These are phyloP conservation scores for Coniochaeta hoffmannii DNA, from an alignment of 2,329 filamentous ascomycete species.

Conservation along the genomic window DNA sequence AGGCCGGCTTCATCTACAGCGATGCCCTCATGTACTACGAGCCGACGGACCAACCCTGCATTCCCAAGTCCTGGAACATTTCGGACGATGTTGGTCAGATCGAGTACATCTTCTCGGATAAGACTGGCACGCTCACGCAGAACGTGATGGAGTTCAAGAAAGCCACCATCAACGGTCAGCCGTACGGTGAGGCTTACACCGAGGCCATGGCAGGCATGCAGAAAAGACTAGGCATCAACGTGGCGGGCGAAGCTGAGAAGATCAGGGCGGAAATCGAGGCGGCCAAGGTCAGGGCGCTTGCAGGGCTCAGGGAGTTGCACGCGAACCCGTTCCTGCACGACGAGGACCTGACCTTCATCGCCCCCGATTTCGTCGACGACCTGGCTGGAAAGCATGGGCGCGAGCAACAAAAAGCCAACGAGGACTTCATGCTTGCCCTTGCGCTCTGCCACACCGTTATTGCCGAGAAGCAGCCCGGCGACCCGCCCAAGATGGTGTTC, in stretches of 20 bases:
- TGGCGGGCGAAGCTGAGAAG: constrained; percentile 68
- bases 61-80: constrained; percentile 98
- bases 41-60: constrained; percentile 85
- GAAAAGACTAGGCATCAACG: constrained; percentile 78
- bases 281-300: constrained; percentile 66
- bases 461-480: constrained; percentile 80
- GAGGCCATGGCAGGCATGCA: constrained; percentile 97
- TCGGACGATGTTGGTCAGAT: constrained; percentile 97
- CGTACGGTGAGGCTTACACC: constrained; percentile 96
- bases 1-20: constrained; percentile 96
- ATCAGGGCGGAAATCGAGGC: constrained; percentile 71
- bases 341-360: constrained; percentile 85
- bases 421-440: constrained; percentile 89
- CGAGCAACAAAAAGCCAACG: constrained; percentile 70
- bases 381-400: constrained; percentile 68
- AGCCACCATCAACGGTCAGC: constrained; percentile 88
- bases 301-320: constrained; percentile 66
- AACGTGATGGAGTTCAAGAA: constrained; percentile 99
- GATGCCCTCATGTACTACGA: constrained; percentile 98
- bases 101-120: constrained; percentile 97
- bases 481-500: constrained; percentile 85
- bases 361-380: constrained; percentile 82
- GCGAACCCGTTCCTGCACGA: constrained; percentile 88
- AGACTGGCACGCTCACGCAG: constrained; percentile 82
- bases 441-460: constrained; percentile 97